These are phyloP conservation scores for Macroventuria anomochaeta DNA, from an alignment of 2,329 filamentous ascomycete genomes.

Conservation along the genomic window DNA sequence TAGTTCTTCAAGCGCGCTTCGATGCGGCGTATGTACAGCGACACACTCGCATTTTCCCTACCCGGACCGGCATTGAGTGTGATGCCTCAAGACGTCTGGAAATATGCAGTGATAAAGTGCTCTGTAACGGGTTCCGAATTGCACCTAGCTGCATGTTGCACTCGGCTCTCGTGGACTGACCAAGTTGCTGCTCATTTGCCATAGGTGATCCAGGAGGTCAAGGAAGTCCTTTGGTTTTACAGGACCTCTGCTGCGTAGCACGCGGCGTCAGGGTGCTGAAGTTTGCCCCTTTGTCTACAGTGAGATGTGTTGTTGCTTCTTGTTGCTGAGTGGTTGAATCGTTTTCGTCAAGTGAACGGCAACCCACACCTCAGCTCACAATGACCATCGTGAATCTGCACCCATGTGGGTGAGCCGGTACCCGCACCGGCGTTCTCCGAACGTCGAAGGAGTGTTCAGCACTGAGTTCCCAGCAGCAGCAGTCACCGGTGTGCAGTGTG, in stretches of 20 bases:
- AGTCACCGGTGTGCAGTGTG: slow-evolving; percentile 10
- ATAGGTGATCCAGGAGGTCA: neutral
- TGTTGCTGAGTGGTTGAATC: slow-evolving; percentile 9
- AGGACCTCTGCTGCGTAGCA: neutral
- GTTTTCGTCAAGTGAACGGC: slow-evolving; percentile 11
- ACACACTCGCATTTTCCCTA: neutral
- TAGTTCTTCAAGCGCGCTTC: slow-evolving; percentile 8
- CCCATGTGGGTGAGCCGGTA: slow-evolving; percentile 4
- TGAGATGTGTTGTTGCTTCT: slow-evolving; percentile 2
- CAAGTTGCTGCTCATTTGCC: neutral
- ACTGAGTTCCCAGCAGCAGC: neutral
- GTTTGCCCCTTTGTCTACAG: slow-evolving; percentile 5
- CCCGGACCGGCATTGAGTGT: neutral
- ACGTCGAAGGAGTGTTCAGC: slow-evolving; percentile 6
- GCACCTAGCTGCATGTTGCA: neutral
- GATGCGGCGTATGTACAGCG: neutral
- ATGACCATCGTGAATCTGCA: slow-evolving; percentile 8
- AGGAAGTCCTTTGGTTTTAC: neutral
- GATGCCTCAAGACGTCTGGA: neutral
- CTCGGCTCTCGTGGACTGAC: neutral
- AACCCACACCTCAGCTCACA: slow-evolving; percentile 16
- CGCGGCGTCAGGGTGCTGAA: neutral
- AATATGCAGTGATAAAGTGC: slow-evolving; percentile 4
- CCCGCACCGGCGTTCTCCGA: slow-evolving; percentile 16
- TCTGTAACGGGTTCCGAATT: neutral